A percentile compares a stretch with the other conserved stretches of the same genome.
These are phyloP conservation scores for Logfia minima DNA, from an alignment of 129 eudicot species.

Conservation along the genomic window DNA sequence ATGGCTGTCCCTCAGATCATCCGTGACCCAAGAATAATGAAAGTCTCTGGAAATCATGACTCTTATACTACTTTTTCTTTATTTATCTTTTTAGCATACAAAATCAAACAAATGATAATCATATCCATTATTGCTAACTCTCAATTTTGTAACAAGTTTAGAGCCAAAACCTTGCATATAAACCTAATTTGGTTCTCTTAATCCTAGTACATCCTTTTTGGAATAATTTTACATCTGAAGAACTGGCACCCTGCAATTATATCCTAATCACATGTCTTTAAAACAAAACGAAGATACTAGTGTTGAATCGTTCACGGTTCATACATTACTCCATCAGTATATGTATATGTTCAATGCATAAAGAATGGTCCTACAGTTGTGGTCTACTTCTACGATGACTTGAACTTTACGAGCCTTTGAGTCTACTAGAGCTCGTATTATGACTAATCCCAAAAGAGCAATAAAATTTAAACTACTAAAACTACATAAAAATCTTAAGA, in stretches of 20 bases:
- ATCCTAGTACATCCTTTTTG: no score
- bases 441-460: background rate
- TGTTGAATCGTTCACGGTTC: no score
- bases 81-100: background rate
- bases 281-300: no score
- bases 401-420: background rate
- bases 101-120: background rate
- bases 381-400: background rate
- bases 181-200: no score
- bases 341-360: background rate
- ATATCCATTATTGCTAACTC: no score
- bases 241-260: no score
- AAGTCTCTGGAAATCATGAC: background rate
- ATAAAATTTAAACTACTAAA: background rate
- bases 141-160: no score
- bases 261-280: no score
- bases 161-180: no score
- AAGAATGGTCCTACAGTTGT: background rate
- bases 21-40: background rate
- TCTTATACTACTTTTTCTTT: background rate
- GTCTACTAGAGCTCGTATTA: background rate
- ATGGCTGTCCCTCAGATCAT: slow-evolving; percentile 11
- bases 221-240: no score
- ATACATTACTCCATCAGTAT: background rate
- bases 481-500: background rate